Conservation (phyloP, 768 basidiomycete species). For the Lentinula sp. region DNA sequence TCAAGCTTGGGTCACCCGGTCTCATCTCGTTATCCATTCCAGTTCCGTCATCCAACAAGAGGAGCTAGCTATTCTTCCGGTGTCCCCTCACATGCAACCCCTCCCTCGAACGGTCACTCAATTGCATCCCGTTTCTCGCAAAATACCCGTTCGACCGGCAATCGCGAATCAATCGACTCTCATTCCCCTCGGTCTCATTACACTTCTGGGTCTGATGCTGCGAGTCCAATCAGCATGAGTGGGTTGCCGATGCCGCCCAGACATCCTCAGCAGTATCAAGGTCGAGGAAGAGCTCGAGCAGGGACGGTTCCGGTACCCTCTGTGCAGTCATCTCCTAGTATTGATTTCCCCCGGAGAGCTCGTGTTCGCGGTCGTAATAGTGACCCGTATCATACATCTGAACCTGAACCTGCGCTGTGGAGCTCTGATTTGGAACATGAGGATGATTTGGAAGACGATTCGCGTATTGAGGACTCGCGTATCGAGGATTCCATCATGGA, state of each 20-base stretch:
- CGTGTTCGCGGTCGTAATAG: constrained; percentile 20
- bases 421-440: constrained; percentile 22
- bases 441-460: constrained; percentile 22
- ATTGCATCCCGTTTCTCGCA: constrained; percentile 36
- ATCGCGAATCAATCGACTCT: constrained; percentile 55
- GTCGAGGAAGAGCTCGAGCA: constrained; percentile 22
- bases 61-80: constrained; percentile 36
- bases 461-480: constrained; percentile 14
- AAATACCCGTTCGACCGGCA: constrained; percentile 57
- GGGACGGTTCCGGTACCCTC: constrained; percentile 24
- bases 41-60: constrained; percentile 47
- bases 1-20: constrained; percentile 80
- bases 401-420: constrained; percentile 6
- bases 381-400: constrained; percentile 17
- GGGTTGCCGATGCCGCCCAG: constrained; percentile 39
- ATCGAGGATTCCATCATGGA: constrained; percentile 8
- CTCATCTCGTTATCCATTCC: constrained; percentile 63
- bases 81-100: constrained; percentile 32
- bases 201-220: constrained; percentile 25
- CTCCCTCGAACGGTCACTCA: constrained; percentile 29
- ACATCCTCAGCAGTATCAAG: constrained; percentile 24
- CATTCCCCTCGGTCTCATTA: constrained; percentile 38
- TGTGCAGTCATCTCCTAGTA: constrained; percentile 10
- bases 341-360: constrained; percentile 11
- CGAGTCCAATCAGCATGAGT: constrained; percentile 27